Evolutionary conservation across 352 stramenopile species (phyloP), one percentile per base, ranked within the genome.

Genomic region (Proteromonas lacertae): DNA sequence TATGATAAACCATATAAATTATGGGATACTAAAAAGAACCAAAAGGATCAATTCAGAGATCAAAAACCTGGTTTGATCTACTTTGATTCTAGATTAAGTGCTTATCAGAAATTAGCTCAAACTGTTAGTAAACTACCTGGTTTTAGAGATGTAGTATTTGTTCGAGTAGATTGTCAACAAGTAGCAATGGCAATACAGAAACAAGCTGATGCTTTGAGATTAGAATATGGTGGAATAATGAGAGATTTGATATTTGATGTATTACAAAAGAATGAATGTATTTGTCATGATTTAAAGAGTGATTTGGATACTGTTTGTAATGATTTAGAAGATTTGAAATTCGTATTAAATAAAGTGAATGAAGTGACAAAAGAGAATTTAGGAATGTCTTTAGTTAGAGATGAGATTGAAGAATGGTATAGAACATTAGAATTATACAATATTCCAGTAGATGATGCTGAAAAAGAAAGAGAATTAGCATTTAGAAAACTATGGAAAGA

Each of bases 1-100:
- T 92, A 90, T 34, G 77, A 90, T 40, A 81, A 67, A 0, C 64
- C 86, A 4, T 83, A 82, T 47, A 82, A 79, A 32, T 54, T 92
- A 7, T 92, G 77, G 77, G 81, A 91, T 40, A 56, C 60, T 1
- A 90, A 91, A 44, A 52, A 69, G 7, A 67, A 69, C 10, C 34
- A n/a, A n/a, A 30, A 30, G 25, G 60, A 61, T 21, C 60, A 67
- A 3, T 43, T 92, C 4, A 71, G 88, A 22, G 86, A 88, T 37
- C 55, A 91, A 20, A 53, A 74, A 32, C 66, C 66, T n/a, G 66
- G 63, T 4, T 87, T 64, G 35, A 67, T 86, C 10, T 90, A 87
- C 49, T 89, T 89, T 48, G 77, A 92, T 36, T 76, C 65, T 17
- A 58, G 68, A 14, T 81, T 92, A 55, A 62, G 65, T 0, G 61